phyloP scores from a whole-genome alignment of 805 yeast genomes.

The Kodamaea kakaduensis region DNA sequence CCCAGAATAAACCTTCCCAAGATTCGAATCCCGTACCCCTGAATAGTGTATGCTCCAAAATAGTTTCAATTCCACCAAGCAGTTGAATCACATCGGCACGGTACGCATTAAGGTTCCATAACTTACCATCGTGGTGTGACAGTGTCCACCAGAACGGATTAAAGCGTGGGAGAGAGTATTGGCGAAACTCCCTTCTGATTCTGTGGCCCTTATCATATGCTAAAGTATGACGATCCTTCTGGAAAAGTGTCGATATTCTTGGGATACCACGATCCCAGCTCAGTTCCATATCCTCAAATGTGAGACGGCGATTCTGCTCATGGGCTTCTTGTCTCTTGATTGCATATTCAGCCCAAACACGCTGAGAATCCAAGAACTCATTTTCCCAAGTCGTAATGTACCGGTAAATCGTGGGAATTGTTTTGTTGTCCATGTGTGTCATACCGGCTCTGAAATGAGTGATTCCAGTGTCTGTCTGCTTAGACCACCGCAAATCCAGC shows the following conservation, averaged over 20 bases:
- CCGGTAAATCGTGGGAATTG: conserved; percentile 90
- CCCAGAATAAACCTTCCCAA: conserved; percentile 99
- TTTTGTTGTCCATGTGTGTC: conserved; percentile 72
- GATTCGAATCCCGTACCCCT: conserved; percentile 96
- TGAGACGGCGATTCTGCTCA: conserved; percentile 77
- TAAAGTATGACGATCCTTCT: conserved; percentile 88
- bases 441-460: conserved; percentile 93
- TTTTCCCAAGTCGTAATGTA: conserved; percentile 96
- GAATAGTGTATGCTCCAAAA: conserved; percentile 89
- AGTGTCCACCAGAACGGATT: conserved; percentile 98
- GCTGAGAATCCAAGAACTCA: conserved; percentile 87
- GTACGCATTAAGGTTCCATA: conserved; percentile 91
- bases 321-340: conserved; percentile 82
- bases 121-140: conserved; percentile 87
- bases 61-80: conserved; percentile 94
- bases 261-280: conserved; percentile 98
- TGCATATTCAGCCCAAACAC: conserved; percentile 98
- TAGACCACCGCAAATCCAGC: conserved; percentile 85
- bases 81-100: conserved; percentile 96
- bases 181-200: conserved; percentile 72
- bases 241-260: conserved; percentile 89
- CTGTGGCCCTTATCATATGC: conserved; percentile 95
- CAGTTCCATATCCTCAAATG: conserved; percentile 90
- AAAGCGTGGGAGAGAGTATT: conserved; percentile 62
- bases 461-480: conserved; percentile 90